Evolutionary conservation across 2,329 filamentous ascomycete genomes (phyloP).

Genomic region (Neofusicoccum cordaticola): DNA sequence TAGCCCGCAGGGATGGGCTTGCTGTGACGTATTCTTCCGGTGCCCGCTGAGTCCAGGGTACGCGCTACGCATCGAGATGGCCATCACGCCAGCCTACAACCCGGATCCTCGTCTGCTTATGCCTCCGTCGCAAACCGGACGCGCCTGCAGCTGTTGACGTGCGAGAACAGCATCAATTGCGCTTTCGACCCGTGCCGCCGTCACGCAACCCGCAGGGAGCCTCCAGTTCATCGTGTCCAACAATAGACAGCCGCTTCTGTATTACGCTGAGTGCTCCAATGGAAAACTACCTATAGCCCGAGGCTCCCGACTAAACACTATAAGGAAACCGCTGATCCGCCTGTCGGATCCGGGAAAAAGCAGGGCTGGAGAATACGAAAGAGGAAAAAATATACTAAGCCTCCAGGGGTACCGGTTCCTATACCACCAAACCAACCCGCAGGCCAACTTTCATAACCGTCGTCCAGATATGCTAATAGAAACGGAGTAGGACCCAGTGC

Average conservation of each 20-base stretch:
- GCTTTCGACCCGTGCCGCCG: not conserved
- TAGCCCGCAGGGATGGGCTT: not conserved
- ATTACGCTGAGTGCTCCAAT: conserved; percentile 5
- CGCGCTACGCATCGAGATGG: not conserved
- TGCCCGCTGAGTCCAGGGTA: not conserved
- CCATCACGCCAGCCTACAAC: not conserved
- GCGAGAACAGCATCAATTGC: not conserved
- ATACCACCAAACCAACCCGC: not conserved
- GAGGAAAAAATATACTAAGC: not conserved
- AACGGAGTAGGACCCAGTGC: not conserved
- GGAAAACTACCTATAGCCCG: conserved; percentile 2
- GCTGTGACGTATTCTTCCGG: not conserved
- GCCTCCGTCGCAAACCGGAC: not conserved
- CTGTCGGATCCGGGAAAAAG: not conserved
- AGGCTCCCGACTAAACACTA: conserved; percentile 8
- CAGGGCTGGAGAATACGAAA: not conserved
- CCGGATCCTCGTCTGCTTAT: conserved; percentile 12
- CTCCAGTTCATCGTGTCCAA: not conserved
- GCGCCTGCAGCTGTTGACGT: no score
- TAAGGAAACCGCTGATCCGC: not conserved
- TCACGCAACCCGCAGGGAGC: not conserved
- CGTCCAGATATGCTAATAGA: conserved; percentile 9
- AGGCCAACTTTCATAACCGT: conserved; percentile 12
- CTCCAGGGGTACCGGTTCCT: not conserved
- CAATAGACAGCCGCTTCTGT: conserved; percentile 10